Evolutionary conservation across 2,329 filamentous ascomycete genomes (phyloP).

Genomic region (Trichoderma guizhouense): DNA sequence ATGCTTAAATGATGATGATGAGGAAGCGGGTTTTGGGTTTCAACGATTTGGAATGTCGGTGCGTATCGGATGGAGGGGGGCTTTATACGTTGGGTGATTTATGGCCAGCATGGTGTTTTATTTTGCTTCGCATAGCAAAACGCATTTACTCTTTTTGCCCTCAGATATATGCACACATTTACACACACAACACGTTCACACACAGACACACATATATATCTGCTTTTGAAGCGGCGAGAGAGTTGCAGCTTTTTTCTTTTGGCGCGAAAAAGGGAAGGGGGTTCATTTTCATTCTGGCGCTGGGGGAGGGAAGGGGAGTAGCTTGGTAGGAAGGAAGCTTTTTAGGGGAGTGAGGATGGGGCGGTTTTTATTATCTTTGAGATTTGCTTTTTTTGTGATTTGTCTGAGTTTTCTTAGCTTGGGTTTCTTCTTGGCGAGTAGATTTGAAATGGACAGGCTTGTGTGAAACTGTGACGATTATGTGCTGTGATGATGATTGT

Average conservation of each 20-base stretch:
- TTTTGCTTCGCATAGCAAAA: background rate
- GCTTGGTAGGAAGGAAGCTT: background rate
- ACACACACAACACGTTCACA: background rate
- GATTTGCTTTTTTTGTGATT: background rate
- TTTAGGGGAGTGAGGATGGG: background rate
- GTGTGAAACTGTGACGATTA: background rate
- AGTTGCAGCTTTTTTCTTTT: background rate
- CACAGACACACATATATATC: background rate
- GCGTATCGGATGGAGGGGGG: background rate
- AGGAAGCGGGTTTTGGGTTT: background rate
- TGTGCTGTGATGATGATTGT: background rate
- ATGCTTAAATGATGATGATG: background rate
- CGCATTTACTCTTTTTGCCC: background rate
- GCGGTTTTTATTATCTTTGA: background rate
- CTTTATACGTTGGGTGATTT: background rate
- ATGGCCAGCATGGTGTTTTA: background rate
- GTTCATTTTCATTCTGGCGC: conserved; percentile 1
- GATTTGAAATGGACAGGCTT: background rate
- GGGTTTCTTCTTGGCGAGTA: background rate
- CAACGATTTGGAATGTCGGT: background rate
- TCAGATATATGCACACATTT: background rate
- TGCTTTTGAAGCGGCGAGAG: background rate
- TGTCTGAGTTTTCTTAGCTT: background rate
- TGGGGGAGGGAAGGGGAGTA: background rate
- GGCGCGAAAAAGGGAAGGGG: background rate